phyloP scores from a whole-genome alignment of 768 basidiomycete species.

The Xerocomus potaroensis region DNA sequence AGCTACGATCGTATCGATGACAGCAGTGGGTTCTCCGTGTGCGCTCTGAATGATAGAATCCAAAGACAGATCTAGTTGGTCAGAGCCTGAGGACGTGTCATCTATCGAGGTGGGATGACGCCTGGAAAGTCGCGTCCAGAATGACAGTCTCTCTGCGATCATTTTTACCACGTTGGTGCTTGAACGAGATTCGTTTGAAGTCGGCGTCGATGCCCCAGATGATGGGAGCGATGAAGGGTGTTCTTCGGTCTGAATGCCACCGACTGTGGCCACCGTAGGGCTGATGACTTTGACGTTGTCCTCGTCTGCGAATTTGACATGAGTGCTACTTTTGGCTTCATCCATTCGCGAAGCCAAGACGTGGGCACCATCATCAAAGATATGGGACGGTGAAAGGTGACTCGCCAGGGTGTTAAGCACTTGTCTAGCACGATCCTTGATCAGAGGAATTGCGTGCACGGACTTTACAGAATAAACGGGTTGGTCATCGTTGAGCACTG shows the following conservation, averaged over 20 bases:
- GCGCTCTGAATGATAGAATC: slow-evolving; percentile 41
- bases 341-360: slow-evolving; percentile 17
- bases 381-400: slow-evolving; percentile 47
- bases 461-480: slow-evolving; percentile 64
- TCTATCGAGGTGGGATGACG: slow-evolving; percentile 30
- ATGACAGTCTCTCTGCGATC: slow-evolving; percentile 63
- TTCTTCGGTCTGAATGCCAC: slow-evolving; percentile 1
- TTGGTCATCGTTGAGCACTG: slow-evolving; percentile 64
- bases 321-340: slow-evolving; percentile 22
- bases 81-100: slow-evolving; percentile 7
- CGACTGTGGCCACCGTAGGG: slow-evolving; percentile 23
- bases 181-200: slow-evolving; percentile 41
- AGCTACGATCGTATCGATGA: slow-evolving; percentile 54
- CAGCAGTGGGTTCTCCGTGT: slow-evolving; percentile 46
- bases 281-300: slow-evolving; percentile 44
- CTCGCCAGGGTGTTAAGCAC: slow-evolving; percentile 49
- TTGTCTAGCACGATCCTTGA: slow-evolving; percentile 55
- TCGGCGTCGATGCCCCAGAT: slow-evolving; percentile 53
- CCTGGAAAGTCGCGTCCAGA: slow-evolving; percentile 65
- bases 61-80: slow-evolving; percentile 25
- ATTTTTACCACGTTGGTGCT: slow-evolving; percentile 57
- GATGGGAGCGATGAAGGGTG: slow-evolving; percentile 23
- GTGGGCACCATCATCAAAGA: slow-evolving; percentile 27
- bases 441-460: slow-evolving; percentile 69
- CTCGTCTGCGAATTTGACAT: slow-evolving; percentile 52